Evolutionary conservation across 2,329 filamentous ascomycete species (phyloP), one percentile per base, ranked within the genome.

Genomic region (Zarea fungicola): DNA sequence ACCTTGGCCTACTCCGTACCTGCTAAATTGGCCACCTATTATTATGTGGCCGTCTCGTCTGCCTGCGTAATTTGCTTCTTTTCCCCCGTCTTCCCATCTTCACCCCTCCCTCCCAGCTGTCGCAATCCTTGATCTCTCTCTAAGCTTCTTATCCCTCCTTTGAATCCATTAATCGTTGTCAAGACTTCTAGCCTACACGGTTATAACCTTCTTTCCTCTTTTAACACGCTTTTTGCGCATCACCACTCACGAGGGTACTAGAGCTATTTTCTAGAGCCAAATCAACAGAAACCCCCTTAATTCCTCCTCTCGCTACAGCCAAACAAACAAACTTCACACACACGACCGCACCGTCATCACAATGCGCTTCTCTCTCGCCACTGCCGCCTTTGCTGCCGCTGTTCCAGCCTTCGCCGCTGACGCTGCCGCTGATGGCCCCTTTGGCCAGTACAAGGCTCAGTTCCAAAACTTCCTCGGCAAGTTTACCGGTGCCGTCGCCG

Each of bases 391-490:
- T 48, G 60, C 77, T 45, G 67, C 80, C 60, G 74, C 75, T 41
- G 69, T 84, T 56, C 69, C 69, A 28, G 74, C 74, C 19, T 76
- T 80, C 52, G 73, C 76, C 54, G 73, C 73, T 54, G 71, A 42
- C 55, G 70, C 69, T 29, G 74, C 74, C 21, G 72, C 75, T 55
- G 73, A 73, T 54, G 71, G 69, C 55, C 71, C 68, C 43, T 72
- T 76, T 50, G 72, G 73, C 44, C 73, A 82, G 63, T 81, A 81
- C 65, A 76, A 79, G 65, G 80, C 78, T 29, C 79, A 83, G 62
- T 79, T 83, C 65, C 77, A 83, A 59, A 75, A 77, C 63, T 73
- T 87, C 58, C 68, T 87, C 54, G 79, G 82, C 61, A 80, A 81
- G 65, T 64, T 83, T 51, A 65, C 71, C 58, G 72, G 73, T 23